phyloP scores from a whole-genome alignment of 352 stramenopile genomes.

The Pythium guiyangense region DNA sequence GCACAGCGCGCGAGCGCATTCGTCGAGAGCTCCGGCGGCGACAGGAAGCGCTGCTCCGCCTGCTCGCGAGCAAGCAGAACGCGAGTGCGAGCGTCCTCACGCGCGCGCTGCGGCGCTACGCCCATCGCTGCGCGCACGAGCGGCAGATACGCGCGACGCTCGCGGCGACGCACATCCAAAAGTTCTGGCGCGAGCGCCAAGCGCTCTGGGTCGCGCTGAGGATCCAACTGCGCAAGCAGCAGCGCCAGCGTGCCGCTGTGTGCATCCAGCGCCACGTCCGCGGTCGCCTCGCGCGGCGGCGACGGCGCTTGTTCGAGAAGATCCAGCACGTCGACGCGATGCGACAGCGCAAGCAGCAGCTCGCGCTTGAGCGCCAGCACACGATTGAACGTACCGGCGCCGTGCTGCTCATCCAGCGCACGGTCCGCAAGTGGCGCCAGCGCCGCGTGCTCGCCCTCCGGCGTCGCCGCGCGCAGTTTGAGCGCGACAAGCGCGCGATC shows the following conservation, averaged over 20 bases:
- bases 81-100: constrained; percentile 46
- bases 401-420: constrained; percentile 38
- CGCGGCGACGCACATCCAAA: constrained; percentile 36
- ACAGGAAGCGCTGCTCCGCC: constrained; percentile 31
- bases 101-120: constrained; percentile 25
- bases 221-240: constrained; percentile 29
- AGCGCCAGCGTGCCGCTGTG: constrained; percentile 28
- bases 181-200: constrained; percentile 45
- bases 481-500: constrained; percentile 55
- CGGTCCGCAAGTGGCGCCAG: constrained; percentile 35
- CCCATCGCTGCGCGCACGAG: not conserved
- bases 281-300: constrained; percentile 27
- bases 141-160: constrained; percentile 6
- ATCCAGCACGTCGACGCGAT: constrained; percentile 25
- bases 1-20: constrained; percentile 21
- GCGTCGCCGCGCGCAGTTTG: constrained; percentile 48
- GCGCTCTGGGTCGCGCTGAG: constrained; percentile 43
- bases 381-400: constrained; percentile 26
- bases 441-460: constrained; percentile 27
- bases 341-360: constrained; percentile 7
- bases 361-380: constrained; percentile 6
- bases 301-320: constrained; percentile 27
- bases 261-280: constrained; percentile 39
- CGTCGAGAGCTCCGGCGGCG: constrained; percentile 35
- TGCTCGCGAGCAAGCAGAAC: constrained; percentile 41